Percentiles rank a stretch among this genome's conserved stretches.
Conservation (phyloP, 2,329 filamentous ascomycete genomes). For the Amauroascus niger region DNA sequence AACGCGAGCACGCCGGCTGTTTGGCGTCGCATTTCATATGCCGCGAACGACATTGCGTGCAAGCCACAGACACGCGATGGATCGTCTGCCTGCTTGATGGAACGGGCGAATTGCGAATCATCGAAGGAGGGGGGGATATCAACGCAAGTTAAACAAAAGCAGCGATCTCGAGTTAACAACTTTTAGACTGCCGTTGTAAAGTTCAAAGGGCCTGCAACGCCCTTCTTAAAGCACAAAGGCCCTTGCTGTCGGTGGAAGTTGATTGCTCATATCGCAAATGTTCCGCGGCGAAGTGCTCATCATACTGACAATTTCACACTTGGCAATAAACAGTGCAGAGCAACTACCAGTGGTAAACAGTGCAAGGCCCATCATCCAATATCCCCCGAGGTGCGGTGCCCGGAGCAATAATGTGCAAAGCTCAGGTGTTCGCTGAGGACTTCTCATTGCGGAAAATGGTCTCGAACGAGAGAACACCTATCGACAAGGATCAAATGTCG, state of each 20-base stretch:
- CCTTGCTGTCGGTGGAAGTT: background rate
- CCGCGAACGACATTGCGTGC: constrained; percentile 29
- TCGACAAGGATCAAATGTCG: background rate
- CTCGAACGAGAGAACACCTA: background rate
- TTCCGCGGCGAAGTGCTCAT: background rate
- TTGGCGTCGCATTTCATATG: constrained; percentile 42
- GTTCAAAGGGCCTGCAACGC: background rate
- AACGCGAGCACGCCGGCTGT: constrained; percentile 37
- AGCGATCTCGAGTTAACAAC: background rate
- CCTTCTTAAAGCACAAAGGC: background rate
- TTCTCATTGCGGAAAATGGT: background rate
- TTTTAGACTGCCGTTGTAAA: background rate
- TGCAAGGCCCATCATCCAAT: background rate
- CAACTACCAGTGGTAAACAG: background rate
- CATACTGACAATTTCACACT: background rate
- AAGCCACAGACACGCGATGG: constrained; percentile 18
- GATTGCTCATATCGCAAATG: background rate
- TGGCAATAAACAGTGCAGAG: background rate
- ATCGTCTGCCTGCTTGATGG: background rate
- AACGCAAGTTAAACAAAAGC: background rate
- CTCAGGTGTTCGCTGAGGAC: background rate
- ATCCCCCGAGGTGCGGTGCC: background rate
- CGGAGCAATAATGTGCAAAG: background rate
- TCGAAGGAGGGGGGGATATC: background rate
- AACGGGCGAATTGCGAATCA: background rate